phyloP scores from a whole-genome alignment of 1,284 basidiomycete species.

The Athelia psychrophila region DNA sequence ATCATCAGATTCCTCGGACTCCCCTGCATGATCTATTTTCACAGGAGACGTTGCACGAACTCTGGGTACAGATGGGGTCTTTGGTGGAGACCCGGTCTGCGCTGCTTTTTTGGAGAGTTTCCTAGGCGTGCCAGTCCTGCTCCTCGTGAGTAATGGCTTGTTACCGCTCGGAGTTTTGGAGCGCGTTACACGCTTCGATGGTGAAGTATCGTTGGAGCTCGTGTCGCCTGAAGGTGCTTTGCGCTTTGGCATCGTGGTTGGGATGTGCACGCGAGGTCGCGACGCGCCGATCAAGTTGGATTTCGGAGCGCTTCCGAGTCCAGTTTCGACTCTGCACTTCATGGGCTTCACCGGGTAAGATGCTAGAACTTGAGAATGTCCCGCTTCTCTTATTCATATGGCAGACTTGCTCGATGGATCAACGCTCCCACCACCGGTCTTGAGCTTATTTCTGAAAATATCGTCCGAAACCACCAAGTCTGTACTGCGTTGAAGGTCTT shows the following conservation, averaged over 20 bases:
- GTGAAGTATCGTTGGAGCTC: background rate
- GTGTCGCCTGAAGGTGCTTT: background rate
- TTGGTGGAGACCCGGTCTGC: background rate
- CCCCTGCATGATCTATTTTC: constrained; percentile 11
- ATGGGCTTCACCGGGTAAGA: constrained; percentile 68
- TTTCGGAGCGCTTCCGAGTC: no score
- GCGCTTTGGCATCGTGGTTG: background rate
- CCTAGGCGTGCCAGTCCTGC: background rate
- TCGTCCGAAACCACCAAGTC: constrained; percentile 68
- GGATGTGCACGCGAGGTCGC: background rate
- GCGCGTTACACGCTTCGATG: background rate
- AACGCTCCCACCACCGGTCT: constrained; percentile 72
- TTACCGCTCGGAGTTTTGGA: background rate
- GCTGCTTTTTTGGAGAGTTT: background rate
- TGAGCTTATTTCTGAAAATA: constrained; percentile 64
- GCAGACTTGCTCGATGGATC: constrained; percentile 72
- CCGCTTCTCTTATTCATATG: background rate
- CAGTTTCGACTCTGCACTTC: no score
- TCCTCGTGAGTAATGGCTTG: background rate
- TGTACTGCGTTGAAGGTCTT: constrained; percentile 17
- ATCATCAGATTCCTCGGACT: constrained; percentile 25
- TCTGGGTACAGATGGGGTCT: background rate
- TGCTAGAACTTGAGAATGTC: constrained; percentile 6
- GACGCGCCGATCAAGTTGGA: constrained; percentile 9
- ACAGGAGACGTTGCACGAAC: background rate